phyloP scores from a whole-genome alignment of 495 filamentous ascomycete genomes.

The Daldinia loculata region DNA sequence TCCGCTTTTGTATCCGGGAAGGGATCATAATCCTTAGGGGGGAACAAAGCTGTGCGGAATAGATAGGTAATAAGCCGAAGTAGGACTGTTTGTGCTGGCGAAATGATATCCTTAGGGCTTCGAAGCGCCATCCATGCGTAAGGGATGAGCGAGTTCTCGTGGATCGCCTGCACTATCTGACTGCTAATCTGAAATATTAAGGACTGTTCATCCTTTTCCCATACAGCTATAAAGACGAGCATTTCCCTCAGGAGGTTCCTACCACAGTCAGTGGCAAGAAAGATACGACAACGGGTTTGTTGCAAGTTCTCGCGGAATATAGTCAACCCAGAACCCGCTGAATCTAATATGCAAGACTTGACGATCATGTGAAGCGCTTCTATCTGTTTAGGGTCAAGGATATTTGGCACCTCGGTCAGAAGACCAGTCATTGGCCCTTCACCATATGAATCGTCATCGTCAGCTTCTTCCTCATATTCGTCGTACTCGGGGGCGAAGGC shows the following conservation, averaged over 20 bases:
- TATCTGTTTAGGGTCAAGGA: conserved; percentile 90
- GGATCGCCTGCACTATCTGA: conserved; percentile 91
- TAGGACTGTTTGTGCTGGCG: conserved; percentile 89
- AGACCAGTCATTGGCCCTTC: conserved; percentile 87
- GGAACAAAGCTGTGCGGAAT: conserved; percentile 63
- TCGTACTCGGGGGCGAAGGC: conserved; percentile 55
- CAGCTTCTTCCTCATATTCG: conserved; percentile 75
- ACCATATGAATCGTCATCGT: conserved; percentile 81
- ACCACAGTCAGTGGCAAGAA: conserved; percentile 85
- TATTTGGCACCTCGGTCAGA: conserved; percentile 91
- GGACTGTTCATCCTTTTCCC: conserved; percentile 90
- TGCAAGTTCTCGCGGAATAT: conserved; percentile 76
- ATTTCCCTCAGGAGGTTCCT: conserved; percentile 88
- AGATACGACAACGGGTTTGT: conserved; percentile 83
- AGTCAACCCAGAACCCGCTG: conserved; percentile 62
- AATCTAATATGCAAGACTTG: conserved; percentile 85
- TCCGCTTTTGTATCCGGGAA: conserved; percentile 56
- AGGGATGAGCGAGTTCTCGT: conserved; percentile 85
- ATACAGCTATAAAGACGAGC: conserved; percentile 94
- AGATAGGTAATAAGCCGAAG: conserved; percentile 89
- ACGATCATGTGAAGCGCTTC: conserved; percentile 95
- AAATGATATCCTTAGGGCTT: conserved; percentile 94
- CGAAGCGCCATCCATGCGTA: conserved; percentile 89
- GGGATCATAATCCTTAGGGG: conserved; percentile 66
- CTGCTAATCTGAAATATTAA: conserved; percentile 95